A percentile compares a stretch with the other conserved stretches of the same genome.
These are phyloP conservation scores for Syncephalastrum sp. DNA, from an alignment of 371 early-diverging fungal genomes.

Conservation along the genomic window DNA sequence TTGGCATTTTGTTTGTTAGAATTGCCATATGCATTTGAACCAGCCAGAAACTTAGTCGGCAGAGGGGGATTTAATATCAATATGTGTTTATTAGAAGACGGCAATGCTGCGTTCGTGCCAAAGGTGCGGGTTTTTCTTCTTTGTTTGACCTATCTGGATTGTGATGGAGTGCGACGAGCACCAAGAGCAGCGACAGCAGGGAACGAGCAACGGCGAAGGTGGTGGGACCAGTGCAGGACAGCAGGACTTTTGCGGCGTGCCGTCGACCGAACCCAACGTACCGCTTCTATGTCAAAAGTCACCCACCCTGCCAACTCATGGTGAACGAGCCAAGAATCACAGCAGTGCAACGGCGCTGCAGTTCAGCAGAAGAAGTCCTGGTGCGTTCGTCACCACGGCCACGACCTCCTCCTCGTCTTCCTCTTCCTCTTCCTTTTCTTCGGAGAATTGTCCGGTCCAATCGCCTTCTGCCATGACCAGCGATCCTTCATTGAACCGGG, in stretches of 20 bases:
- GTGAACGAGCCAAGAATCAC: not conserved
- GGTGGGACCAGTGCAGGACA: not conserved
- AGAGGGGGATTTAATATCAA: not conserved
- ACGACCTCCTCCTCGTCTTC: not conserved
- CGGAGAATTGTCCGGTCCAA: constrained; percentile 1
- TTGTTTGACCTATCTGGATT: not conserved
- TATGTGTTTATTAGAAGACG: not conserved
- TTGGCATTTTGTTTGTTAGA: too few relatives aligned
- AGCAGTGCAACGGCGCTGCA: not conserved
- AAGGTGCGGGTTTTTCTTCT: too few relatives aligned
- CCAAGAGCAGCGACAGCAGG: too few relatives aligned
- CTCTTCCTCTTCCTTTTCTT: not conserved
- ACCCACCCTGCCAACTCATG: too few relatives aligned
- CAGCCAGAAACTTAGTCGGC: constrained; percentile 1
- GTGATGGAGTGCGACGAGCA: constrained; percentile 8
- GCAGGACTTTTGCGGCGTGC: constrained; percentile 1
- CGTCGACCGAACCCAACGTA: not conserved
- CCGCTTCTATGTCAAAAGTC: not conserved
- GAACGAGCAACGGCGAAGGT: too few relatives aligned
- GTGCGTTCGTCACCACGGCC: too few relatives aligned
- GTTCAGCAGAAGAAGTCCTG: too few relatives aligned
- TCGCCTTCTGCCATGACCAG: constrained; percentile 1
- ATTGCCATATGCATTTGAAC: not conserved
- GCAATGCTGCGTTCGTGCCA: not conserved
- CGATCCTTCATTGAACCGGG: not conserved